These are phyloP conservation scores for Camellia lanceoleosa DNA, from an alignment of 148 eudicot species.

Conservation along the genomic window DNA sequence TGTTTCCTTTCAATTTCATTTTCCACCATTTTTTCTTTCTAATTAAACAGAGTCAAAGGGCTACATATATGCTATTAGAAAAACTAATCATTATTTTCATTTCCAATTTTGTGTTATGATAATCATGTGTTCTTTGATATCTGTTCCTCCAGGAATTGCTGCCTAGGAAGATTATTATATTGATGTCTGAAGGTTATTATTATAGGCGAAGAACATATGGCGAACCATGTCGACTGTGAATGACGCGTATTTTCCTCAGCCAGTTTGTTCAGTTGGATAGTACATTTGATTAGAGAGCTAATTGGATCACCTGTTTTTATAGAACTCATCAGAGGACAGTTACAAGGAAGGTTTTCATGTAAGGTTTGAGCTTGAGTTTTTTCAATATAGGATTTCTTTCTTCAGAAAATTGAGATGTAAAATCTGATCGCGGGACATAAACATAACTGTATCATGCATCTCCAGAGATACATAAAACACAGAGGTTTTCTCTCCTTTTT, in stretches of 20 bases:
- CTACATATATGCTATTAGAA: neutral
- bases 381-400: constrained; percentile 27
- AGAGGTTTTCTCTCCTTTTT: neutral
- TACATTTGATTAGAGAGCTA: constrained; percentile 31
- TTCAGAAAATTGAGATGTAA: constrained; percentile 30
- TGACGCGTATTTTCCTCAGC: constrained; percentile 11
- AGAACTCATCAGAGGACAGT: constrained; percentile 22
- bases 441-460: constrained; percentile 19
- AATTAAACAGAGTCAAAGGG: neutral
- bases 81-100: neutral
- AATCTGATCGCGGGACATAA: constrained; percentile 24
- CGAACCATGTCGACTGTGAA: constrained; percentile 24
- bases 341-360: constrained; percentile 26
- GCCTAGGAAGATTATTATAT: constrained; percentile 45
- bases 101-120: neutral
- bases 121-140: neutral
- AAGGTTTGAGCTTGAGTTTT: constrained; percentile 33
- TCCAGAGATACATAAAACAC: constrained; percentile 20
- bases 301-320: constrained; percentile 27
- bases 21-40: no score
- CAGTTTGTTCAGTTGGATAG: constrained; percentile 22
- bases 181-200: constrained; percentile 9
- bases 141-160: constrained; percentile 36
- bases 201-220: constrained; percentile 24
- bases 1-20: no score